Evolutionary conservation across 495 filamentous ascomycete species (phyloP), one percentile per base, ranked within the genome.

Genomic region (Aspergillus taichungensis): DNA sequence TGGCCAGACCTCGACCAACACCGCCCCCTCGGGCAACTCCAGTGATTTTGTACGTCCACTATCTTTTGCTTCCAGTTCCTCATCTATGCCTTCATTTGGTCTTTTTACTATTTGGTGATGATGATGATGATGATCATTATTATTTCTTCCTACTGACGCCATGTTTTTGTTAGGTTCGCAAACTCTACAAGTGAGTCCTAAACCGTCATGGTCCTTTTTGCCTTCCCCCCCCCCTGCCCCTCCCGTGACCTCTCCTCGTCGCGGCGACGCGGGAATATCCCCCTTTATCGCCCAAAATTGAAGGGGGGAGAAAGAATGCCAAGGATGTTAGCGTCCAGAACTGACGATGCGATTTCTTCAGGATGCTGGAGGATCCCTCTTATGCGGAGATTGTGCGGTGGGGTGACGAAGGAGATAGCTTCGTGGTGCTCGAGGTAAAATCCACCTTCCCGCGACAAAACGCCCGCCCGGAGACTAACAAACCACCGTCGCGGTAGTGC

Each of bases 331-430:
- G 18, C 18, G 18, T 24, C n/a, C n/a, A n/a, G n/a, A 4, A 24
- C 18, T 24, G 18, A 24, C 18, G 4, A 24, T 24, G 18, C 18
- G 2, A 24, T 30, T 8, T 43, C 28, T 24, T 31, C 64, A 97
- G 92, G 66, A 98, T 98, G 92, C 74, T 98, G 55, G 92, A 97
- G 68, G 91, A 95, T 59, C 88, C 89, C 18, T 82, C 88, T 42
- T 94, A 98, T 61, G 80, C 88, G 44, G 80, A 81, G 39, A 90
- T 97, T 45, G 92, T 97, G 36, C 80, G 94, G 63, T 98, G 92
- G 92, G 91, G 88, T 47, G 83, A 94, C 53, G 82, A 87, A 45
- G 88, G 88, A 39, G 88, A 95, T 60, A 95, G 88, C 62, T 98
- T 98, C 57, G 94, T 98, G 39, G 92, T 98, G 38, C 72, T 98